phyloP scores from a whole-genome alignment of 345 rosid genomes.

The Salix caprea region DNA sequence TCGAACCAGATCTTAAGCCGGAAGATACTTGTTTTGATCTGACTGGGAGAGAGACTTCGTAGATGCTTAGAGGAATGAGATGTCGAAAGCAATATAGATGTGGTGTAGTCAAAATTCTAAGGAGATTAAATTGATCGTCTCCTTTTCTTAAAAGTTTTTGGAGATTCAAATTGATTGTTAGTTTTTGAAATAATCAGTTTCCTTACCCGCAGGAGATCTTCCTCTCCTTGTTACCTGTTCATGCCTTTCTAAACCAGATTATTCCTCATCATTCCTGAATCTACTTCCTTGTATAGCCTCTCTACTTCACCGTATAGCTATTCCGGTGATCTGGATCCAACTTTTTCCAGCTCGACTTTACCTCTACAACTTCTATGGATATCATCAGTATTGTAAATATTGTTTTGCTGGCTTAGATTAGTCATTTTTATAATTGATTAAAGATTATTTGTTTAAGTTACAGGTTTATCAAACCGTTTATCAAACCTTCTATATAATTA shows the following conservation, averaged over 20 bases:
- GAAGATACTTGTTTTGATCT: slow-evolving; percentile 30
- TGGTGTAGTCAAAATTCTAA: slow-evolving; percentile 16
- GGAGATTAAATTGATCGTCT: slow-evolving; percentile 25
- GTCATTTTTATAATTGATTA: no score
- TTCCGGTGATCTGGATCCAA: slow-evolving; percentile 23
- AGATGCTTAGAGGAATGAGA: slow-evolving; percentile 23
- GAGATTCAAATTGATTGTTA: slow-evolving; percentile 1
- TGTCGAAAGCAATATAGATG: slow-evolving; percentile 19
- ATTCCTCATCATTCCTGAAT: slow-evolving; percentile 14
- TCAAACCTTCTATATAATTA: no score
- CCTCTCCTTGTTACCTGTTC: slow-evolving; percentile 7
- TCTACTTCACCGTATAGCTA: slow-evolving; percentile 11
- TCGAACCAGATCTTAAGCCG: slow-evolving; percentile 22
- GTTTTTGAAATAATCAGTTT: slow-evolving; percentile 2
- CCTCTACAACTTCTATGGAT: slow-evolving; percentile 18
- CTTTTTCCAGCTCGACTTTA: slow-evolving; percentile 18
- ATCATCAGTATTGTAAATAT: background rate
- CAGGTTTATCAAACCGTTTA: no score
- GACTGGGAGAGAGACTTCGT: slow-evolving; percentile 10
- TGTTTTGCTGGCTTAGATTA: no score
- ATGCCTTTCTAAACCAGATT: slow-evolving; percentile 20
- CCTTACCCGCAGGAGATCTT: slow-evolving; percentile 14
- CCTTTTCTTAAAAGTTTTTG: slow-evolving; percentile 24
- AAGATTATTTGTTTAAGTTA: no score
- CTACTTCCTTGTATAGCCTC: slow-evolving; percentile 9